Percentiles rank a stretch among this genome's conserved stretches.
Conservation (phyloP, 2,329 filamentous ascomycete genomes). For the Beauveria scarabaeidicola region DNA sequence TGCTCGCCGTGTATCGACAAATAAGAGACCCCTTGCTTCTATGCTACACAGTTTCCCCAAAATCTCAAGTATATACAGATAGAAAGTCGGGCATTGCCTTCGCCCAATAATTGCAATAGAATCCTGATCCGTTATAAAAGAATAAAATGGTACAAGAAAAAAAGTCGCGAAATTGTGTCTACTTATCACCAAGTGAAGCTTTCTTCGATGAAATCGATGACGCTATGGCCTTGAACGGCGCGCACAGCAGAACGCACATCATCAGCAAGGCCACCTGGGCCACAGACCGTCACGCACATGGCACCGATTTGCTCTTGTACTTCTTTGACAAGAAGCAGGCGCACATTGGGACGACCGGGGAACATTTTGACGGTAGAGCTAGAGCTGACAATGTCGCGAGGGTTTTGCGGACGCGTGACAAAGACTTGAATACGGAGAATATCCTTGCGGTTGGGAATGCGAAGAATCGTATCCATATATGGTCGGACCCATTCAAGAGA, state of each 20-base stretch:
- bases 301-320: constrained; percentile 75
- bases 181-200: constrained; percentile 55
- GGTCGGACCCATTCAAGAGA: constrained; percentile 89
- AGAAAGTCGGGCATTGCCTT: neutral
- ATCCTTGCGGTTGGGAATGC: constrained; percentile 71
- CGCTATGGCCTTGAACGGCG: constrained; percentile 50
- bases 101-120: constrained; percentile 10
- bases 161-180: neutral
- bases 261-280: constrained; percentile 65
- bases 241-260: constrained; percentile 65
- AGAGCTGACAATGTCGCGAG: constrained; percentile 70
- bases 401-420: constrained; percentile 76
- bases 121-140: neutral
- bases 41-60: neutral
- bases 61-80: constrained; percentile 8
- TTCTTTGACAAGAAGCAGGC: constrained; percentile 71
- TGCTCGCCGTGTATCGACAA: constrained; percentile 1
- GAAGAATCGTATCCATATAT: constrained; percentile 69
- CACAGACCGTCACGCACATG: constrained; percentile 79
- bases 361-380: constrained; percentile 84
- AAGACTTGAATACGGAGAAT: constrained; percentile 82
- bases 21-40: neutral
- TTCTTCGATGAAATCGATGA: constrained; percentile 70
- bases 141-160: constrained; percentile 8
- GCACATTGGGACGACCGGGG: constrained; percentile 77